Percentiles rank a stretch among this genome's conserved stretches.
phyloP scores from a whole-genome alignment of 2,329 filamentous ascomycete species.

The Gliomastix tumulicola region DNA sequence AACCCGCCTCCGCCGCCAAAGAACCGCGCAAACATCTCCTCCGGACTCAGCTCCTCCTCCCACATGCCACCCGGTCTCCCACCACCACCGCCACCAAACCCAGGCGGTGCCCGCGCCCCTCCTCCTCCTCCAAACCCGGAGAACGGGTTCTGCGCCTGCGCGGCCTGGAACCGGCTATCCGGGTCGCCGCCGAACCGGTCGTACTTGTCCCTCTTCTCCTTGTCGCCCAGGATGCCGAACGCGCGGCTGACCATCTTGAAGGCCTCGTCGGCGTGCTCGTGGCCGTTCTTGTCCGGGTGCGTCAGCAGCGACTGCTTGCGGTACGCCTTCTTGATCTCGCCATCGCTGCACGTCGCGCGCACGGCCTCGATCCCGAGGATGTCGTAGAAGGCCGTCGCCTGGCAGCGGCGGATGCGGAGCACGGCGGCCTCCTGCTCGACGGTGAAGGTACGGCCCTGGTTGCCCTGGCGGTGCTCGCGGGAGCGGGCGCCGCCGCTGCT shows the following conservation, averaged over 20 bases:
- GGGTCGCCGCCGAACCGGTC: conserved; percentile 90
- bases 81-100: conserved; percentile 33
- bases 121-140: conserved; percentile 40
- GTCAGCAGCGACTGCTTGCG: conserved; percentile 89
- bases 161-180: conserved; percentile 72
- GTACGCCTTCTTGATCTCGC: conserved; percentile 96
- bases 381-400: conserved; percentile 87
- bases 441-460: conserved; percentile 72
- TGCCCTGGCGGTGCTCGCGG: conserved; percentile 69
- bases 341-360: conserved; percentile 61
- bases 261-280: conserved; percentile 90
- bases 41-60: conserved; percentile 88
- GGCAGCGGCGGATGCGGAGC: conserved; percentile 77
- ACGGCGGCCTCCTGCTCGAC: conserved; percentile 88
- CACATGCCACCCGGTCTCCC: conserved; percentile 59
- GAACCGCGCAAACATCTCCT: conserved; percentile 96
- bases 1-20: conserved; percentile 67
- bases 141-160: conserved; percentile 56
- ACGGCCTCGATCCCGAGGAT: conserved; percentile 70
- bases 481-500: conserved; percentile 32
- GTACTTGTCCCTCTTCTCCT: conserved; percentile 58
- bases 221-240: conserved; percentile 53
- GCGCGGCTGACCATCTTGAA: conserved; percentile 97
- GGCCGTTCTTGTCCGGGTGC: conserved; percentile 98
- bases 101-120: conserved; percentile 20